Conservation (phyloP, 2,329 filamentous ascomycete species). For the Diaporthe ilicicola region DNA sequence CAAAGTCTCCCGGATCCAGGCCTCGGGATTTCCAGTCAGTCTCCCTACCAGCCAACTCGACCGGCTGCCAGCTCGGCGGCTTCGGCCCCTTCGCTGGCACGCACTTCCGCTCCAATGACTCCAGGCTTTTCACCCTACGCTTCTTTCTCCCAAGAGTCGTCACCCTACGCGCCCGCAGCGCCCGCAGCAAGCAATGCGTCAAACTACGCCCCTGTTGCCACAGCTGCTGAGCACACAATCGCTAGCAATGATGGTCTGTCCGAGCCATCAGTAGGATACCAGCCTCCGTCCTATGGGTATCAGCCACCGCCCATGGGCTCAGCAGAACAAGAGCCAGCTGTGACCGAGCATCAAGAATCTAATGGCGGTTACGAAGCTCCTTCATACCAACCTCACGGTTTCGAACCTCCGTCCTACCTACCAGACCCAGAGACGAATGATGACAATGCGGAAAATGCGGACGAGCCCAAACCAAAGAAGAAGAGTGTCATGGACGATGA, state of each 20-base stretch:
- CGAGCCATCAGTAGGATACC: conserved; percentile 44
- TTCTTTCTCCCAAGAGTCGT: conserved; percentile 28
- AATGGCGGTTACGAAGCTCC: conserved; percentile 67
- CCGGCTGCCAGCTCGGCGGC: conserved; percentile 34
- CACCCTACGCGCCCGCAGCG: conserved; percentile 34
- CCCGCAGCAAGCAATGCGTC: conserved; percentile 12
- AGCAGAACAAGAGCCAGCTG: conserved; percentile 39
- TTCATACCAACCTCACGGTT: conserved; percentile 67
- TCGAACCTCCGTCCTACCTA: conserved; percentile 64
- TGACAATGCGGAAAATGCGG: conserved; percentile 56
- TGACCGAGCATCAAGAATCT: conserved; percentile 39
- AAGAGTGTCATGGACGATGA: conserved; percentile 85
- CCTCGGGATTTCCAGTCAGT: conserved; percentile 38
- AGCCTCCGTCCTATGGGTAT: conserved; percentile 60
- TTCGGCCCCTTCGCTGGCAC: conserved; percentile 14
- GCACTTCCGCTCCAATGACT: background rate
- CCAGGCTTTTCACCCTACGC: conserved; percentile 30
- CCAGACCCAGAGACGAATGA: conserved; percentile 54
- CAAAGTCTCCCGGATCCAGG: conserved; percentile 42
- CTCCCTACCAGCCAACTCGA: conserved; percentile 38
- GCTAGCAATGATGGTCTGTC: conserved; percentile 4
- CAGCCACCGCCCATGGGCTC: conserved; percentile 54
- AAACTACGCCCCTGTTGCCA: conserved; percentile 24
- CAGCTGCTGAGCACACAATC: conserved; percentile 2
- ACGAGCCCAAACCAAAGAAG: conserved; percentile 71